Evolutionary conservation across 108 stramenopile genomes (phyloP), one percentile per base, ranked within the genome.

Genomic region (Discostella stelligeroides): DNA sequence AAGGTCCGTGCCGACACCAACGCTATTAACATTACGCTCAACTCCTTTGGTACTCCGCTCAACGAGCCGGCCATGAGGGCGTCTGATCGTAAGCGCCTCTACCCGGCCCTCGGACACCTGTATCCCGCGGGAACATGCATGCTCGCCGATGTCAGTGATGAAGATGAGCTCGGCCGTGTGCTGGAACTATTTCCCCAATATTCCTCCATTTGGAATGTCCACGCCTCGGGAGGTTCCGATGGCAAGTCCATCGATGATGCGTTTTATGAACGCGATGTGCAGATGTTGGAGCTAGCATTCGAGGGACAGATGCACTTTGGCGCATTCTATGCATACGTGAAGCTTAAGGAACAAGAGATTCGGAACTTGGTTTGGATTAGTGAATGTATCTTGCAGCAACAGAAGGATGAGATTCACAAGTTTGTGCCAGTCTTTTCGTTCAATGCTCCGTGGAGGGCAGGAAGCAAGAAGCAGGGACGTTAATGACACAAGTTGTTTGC

Each of bases 301-400:
- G 98, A 99, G 80, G 92, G 96, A 25, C 99, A 99, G 83, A 94
- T 99, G 81, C 98, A 99, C 79, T 99, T 92, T 71, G 99, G 83
- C 3, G 78, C 85, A 49, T 98, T 98, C 76, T 99, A 99, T 74
- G 97, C 99, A 17, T 98, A 98, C 82, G 97, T 98, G 25, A 98
- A 98, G 87, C 97, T 99, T 61, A 99, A 99, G 95, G 98, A 98
- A 82, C 98, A 98, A 84, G 98, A 99, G 80, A 97, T 98, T 65
- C 94, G 97, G 56, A 99, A 99, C 84, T 83, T 99, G 76, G 99
- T 98, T 18, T 99, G 99, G 99, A 96, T 99, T 68, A 85, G 91
- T 24, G 98, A 99, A 72, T 99, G 98, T 82, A 97, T 99, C 70
- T 82, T 98, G 38, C 98, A 99, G 86, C 90, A 92, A 48, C 97